Evolutionary conservation across 768 basidiomycete species (phyloP), one percentile per base, ranked within the genome.

Genomic region (Cantharellus cinnabarinus): DNA sequence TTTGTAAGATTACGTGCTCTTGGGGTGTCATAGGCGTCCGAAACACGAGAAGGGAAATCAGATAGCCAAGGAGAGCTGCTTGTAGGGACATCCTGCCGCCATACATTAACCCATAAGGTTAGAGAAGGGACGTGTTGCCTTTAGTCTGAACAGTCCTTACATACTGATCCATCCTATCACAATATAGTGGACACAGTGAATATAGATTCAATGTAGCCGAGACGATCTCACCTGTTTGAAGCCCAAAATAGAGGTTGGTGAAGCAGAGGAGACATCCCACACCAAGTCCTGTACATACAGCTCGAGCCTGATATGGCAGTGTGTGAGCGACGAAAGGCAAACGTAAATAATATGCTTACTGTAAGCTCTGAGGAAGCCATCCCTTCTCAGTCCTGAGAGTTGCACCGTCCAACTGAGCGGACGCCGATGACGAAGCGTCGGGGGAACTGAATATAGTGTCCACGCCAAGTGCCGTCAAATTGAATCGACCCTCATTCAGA

Each of bases 1-100:
- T 95, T 67, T 98, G 93, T 2, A 95, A 76, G 0, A 98, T 87
- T 20, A 95, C 84, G 60, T 94, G 84, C 68, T 97, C 89, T 70
- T 91, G 89, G 0, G 90, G 82, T n/a, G 82, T 82, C 40, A 93
- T 76, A 0, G 83, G 83, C 2, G 70, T 74, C 0, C 61, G 59
- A 1, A 82, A 81, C 3, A 90, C 73, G 63, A 86, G 71, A 58
- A 80, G 76, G 59, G 90, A 90, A 54, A 94, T 67, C 3, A 93
- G 79, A 68, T 84, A 95, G 3, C 91, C 94, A 41, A 98, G 83
- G 41, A 98, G 76, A 5, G 93, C 88, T 0, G 90, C 93, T 66
- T 97, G 91, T 37, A 94, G 77, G 4, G 90, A 90, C 90, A 93
- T 94, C 89, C 88, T 65, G 89, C 62, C 44, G 57, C 50, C 56